Percentiles rank a stretch among this genome's conserved stretches.
Evolutionary conservation across 2,329 filamentous ascomycete species (phyloP).

Genomic region (Colletotrichum truncatum): DNA sequence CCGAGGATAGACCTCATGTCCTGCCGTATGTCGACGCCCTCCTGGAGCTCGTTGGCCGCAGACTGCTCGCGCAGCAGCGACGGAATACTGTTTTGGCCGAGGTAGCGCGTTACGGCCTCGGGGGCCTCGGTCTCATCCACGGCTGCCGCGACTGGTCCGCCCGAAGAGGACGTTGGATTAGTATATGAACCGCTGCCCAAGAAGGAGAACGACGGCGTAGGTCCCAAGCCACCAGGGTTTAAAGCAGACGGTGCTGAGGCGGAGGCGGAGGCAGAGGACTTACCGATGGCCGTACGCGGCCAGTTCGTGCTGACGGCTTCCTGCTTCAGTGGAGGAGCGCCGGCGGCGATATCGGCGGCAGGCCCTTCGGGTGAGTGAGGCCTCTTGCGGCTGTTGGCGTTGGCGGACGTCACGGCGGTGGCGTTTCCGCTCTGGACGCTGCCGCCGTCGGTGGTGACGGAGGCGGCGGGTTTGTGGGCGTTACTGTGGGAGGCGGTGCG

Average conservation of each 20-base stretch:
- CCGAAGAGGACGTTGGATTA: conserved; percentile 13
- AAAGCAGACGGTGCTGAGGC: conserved; percentile 7
- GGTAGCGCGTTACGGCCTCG: conserved; percentile 64
- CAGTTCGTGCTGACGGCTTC: conserved; percentile 50
- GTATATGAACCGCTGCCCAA: conserved; percentile 23
- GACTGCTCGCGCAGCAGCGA: conserved; percentile 71
- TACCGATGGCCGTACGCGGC: conserved; percentile 50
- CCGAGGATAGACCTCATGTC: conserved; percentile 74
- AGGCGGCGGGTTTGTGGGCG: conserved; percentile 39
- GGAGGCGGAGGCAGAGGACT: conserved; percentile 10
- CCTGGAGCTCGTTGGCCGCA: conserved; percentile 59
- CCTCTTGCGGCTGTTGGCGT: conserved; percentile 44
- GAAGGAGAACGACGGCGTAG: conserved; percentile 16
- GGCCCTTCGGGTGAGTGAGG: conserved; percentile 53
- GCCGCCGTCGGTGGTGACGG: conserved; percentile 34
- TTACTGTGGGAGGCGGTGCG: conserved; percentile 42
- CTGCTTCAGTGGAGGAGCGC: conserved; percentile 37
- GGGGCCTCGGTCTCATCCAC: conserved; percentile 63
- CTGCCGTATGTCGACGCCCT: conserved; percentile 66
- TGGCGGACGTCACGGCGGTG: conserved; percentile 31
- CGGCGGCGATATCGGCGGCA: conserved; percentile 44
- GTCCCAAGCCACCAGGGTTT: conserved; percentile 8
- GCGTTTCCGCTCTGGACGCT: conserved; percentile 31
- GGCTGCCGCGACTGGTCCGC: conserved; percentile 43
- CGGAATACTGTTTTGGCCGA: conserved; percentile 74